A percentile compares a stretch with the other conserved stretches of the same genome.
Conservation (phyloP, 1,284 basidiomycete genomes). For the Cutaneotrichosporon dermatis region DNA sequence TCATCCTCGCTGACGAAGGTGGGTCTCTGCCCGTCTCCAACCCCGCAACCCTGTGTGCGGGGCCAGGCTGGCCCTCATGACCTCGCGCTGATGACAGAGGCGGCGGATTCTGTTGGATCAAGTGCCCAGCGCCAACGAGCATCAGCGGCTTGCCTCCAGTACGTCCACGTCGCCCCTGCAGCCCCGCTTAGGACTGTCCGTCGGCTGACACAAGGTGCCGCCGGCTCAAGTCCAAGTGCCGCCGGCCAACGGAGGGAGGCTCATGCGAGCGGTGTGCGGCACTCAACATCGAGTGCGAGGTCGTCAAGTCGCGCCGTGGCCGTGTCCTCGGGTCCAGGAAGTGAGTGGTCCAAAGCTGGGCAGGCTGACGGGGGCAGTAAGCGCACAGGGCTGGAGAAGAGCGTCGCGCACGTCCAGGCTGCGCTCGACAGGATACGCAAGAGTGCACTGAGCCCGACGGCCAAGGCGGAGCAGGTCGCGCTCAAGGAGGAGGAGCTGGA, state of each 20-base stretch:
- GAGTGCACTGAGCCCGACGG: neutral
- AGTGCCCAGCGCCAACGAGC: conserved; percentile 1
- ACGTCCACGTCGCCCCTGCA: neutral
- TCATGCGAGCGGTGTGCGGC: conserved; percentile 4
- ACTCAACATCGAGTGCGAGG: conserved; percentile 6
- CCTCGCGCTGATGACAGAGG: neutral
- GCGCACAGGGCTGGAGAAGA: conserved; percentile 4
- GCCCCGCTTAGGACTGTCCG: no score
- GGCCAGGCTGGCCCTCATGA: neutral
- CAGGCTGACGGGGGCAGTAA: neutral
- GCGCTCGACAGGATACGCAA: conserved; percentile 7
- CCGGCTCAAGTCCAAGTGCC: conserved; percentile 4
- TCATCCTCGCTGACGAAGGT: neutral
- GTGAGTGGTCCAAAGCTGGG: neutral
- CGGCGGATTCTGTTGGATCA: neutral
- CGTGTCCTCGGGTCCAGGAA: conserved; percentile 4
- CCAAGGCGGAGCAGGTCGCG: conserved; percentile 1
- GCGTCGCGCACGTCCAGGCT: conserved; percentile 7
- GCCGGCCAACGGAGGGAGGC: neutral
- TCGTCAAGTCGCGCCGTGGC: conserved; percentile 8
- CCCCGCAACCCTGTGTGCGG: neutral
- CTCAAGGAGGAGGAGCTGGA: neutral
- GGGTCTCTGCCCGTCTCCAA: no score
- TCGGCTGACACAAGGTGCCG: neutral
- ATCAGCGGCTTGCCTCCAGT: conserved; percentile 5